Percentiles rank a stretch among this genome's conserved stretches.
These are phyloP conservation scores for Bothriochloa decipiens DNA, from an alignment of 176 grass and related monocot genomes.

Conservation along the genomic window DNA sequence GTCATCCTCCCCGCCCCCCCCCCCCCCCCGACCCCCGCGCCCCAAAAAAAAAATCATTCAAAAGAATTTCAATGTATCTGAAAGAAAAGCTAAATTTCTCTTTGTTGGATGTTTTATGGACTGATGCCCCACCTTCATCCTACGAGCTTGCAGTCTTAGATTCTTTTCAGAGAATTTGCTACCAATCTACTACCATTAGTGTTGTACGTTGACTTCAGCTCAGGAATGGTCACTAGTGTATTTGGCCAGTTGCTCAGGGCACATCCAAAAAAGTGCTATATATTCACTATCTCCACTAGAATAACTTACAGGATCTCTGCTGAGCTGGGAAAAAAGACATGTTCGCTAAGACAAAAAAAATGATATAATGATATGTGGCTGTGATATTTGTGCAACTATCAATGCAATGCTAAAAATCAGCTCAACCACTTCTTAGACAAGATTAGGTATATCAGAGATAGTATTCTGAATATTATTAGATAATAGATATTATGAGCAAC, in stretches of 20 bases:
- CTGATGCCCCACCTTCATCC: not conserved
- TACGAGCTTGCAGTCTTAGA: not conserved
- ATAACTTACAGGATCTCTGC: no score
- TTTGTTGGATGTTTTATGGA: no score
- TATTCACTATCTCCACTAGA: no score
- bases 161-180: not conserved
- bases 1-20: no score
- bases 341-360: not conserved
- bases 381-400: not conserved
- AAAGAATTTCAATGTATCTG: not conserved
- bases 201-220: not conserved
- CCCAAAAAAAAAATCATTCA: no score
- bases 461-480: not conserved
- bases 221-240: not conserved
- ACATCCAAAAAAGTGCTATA: not conserved
- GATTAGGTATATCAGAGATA: not conserved
- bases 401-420: not conserved
- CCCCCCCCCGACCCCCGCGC: no score
- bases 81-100: not conserved
- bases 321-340: not conserved
- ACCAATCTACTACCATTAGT: not conserved
- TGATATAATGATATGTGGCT: not conserved
- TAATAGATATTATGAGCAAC: constrained; percentile 9
- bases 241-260: not conserved
- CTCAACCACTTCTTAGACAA: not conserved